These are phyloP conservation scores for Uromyces viciae-fabae DNA, from an alignment of 1,284 basidiomycete genomes.

Conservation along the genomic window DNA sequence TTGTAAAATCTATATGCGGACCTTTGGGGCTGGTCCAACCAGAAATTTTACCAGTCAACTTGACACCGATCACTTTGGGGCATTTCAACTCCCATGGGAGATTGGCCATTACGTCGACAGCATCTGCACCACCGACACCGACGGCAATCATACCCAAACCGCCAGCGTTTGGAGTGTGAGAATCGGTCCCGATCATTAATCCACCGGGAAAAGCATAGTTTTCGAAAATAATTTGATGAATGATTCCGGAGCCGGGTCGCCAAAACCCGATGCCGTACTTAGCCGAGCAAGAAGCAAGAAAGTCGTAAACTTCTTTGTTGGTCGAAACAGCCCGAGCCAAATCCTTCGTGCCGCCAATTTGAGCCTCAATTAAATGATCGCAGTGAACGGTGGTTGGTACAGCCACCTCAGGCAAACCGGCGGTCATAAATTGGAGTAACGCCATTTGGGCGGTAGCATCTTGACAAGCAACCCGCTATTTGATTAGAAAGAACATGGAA, in stretches of 20 bases:
- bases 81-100: constrained; percentile 99
- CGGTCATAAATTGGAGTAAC: constrained; percentile 99
- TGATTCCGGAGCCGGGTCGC: constrained; percentile 93
- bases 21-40: constrained; percentile 99
- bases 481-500: constrained; percentile 32
- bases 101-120: constrained; percentile 96
- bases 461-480: constrained; percentile 95
- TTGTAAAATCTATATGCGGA: constrained; percentile 53
- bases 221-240: constrained; percentile 86
- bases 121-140: constrained; percentile 98
- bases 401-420: constrained; percentile 93
- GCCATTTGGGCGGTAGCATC: constrained; percentile 99
- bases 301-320: constrained; percentile 99
- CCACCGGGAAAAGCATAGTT: constrained; percentile 99
- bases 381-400: constrained; percentile 85
- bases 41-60: constrained; percentile 86
- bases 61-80: constrained; percentile 97
- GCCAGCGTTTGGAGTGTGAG: constrained; percentile 97
- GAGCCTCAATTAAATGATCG: constrained; percentile 98
- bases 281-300: constrained; percentile 93
- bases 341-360: constrained; percentile 88
- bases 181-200: constrained; percentile 99
- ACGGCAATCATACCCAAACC: constrained; percentile 98
- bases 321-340: constrained; percentile 84
- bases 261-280: constrained; percentile 99